Percentiles rank a stretch among this genome's conserved stretches.
phyloP scores from a whole-genome alignment of 78 protist genomes.

The Neovahlkampfia damariscottae region DNA sequence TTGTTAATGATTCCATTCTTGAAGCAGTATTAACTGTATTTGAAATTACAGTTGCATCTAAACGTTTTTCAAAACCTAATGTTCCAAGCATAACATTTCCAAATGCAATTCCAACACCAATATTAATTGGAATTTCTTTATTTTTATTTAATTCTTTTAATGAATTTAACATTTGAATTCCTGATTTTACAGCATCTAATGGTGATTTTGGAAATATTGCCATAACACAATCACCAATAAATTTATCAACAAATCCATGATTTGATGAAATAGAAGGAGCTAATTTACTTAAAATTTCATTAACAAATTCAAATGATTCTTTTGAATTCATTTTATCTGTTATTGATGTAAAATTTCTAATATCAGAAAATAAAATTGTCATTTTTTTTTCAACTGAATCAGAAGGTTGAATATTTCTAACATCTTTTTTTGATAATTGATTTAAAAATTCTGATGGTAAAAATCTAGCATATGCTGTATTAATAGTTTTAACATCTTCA shows the following conservation, averaged over 20 bases:
- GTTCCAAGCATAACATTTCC: conserved; percentile 31
- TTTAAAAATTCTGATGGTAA: no score
- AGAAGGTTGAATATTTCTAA: no score
- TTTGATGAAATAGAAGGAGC: no score
- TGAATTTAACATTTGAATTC: background rate
- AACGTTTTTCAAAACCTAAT: conserved; percentile 17
- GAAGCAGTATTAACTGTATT: conserved; percentile 33
- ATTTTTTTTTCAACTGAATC: no score
- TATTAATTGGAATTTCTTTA: no score
- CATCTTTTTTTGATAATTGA: no score
- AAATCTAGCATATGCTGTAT: no score
- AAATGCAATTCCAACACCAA: conserved; percentile 29
- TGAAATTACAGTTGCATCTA: conserved; percentile 29
- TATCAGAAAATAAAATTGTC: conserved; percentile 48
- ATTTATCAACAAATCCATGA: conserved; percentile 35
- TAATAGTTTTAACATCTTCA: no score
- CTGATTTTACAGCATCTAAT: background rate
- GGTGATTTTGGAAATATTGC: conserved; percentile 17
- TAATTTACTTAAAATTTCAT: conserved; percentile 39
- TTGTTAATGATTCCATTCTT: conserved; percentile 19
- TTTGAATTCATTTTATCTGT: conserved; percentile 27
- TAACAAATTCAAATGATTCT: conserved; percentile 38
- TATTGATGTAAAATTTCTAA: conserved; percentile 54
- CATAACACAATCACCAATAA: conserved; percentile 31
- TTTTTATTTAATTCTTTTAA: no score